Evolutionary conservation across 1,284 basidiomycete genomes (phyloP).

Genomic region (Tremellales sp.): DNA sequence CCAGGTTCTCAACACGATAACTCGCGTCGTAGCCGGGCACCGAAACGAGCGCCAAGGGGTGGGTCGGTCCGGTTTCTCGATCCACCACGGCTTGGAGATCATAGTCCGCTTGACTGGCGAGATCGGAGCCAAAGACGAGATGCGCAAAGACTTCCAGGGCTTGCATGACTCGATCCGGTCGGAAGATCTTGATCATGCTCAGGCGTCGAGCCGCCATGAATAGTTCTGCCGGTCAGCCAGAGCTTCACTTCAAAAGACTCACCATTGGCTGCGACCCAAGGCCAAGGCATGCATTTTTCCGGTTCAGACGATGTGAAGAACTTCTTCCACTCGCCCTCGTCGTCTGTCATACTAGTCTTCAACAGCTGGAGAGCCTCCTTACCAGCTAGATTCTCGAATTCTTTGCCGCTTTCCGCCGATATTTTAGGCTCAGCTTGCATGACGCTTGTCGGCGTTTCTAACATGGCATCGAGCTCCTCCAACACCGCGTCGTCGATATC

Average conservation of each 20-base stretch:
- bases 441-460: conserved; percentile 59
- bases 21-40: conserved; percentile 96
- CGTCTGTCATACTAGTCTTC: conserved; percentile 61
- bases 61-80: conserved; percentile 71
- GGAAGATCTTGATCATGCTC: conserved; percentile 41
- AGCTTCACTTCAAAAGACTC: conserved; percentile 13
- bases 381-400: conserved; percentile 30
- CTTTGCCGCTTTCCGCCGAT: conserved; percentile 28
- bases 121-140: conserved; percentile 38
- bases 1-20: conserved; percentile 85
- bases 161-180: conserved; percentile 39
- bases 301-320: conserved; percentile 71
- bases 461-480: conserved; percentile 83
- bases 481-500: conserved; percentile 66
- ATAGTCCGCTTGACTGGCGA: conserved; percentile 31
- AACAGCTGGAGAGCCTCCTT: conserved; percentile 61
- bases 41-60: conserved; percentile 84
- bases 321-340: conserved; percentile 67
- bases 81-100: conserved; percentile 72
- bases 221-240: conserved; percentile 20
- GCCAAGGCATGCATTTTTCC: conserved; percentile 66
- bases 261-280: conserved; percentile 57
- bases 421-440: conserved; percentile 14
- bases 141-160: conserved; percentile 34
- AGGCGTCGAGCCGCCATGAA: conserved; percentile 30